These are phyloP conservation scores for Phytophthora macrochlamydospora DNA, from an alignment of 352 stramenopile genomes.

Conservation along the genomic window DNA sequence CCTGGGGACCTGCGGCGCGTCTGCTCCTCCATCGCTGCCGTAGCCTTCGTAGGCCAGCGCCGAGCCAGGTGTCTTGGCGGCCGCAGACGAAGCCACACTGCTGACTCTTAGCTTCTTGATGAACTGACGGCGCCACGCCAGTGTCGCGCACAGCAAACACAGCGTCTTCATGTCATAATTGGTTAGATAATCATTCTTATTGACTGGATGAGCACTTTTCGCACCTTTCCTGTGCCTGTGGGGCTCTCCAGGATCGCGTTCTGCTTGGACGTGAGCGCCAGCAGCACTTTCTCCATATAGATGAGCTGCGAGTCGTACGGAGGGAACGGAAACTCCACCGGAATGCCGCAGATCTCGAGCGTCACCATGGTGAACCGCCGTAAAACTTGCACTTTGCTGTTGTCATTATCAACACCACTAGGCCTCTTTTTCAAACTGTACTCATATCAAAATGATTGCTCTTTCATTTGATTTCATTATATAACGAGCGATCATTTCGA, in stretches of 20 bases:
- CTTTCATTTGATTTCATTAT: background rate
- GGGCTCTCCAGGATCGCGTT: slow-evolving; percentile 98
- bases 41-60: slow-evolving; percentile 66
- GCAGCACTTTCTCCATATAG: slow-evolving; percentile 97
- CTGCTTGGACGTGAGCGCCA: slow-evolving; percentile 88
- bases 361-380: slow-evolving; percentile 50
- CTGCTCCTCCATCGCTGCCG: slow-evolving; percentile 37
- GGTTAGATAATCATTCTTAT: background rate
- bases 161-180: slow-evolving; percentile 78
- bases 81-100: background rate
- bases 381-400: slow-evolving; percentile 1
- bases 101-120: slow-evolving; percentile 51
- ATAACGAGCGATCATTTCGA: too few relatives aligned
- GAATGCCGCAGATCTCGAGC: slow-evolving; percentile 87
- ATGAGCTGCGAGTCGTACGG: slow-evolving; percentile 97
- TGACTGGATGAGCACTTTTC: background rate
- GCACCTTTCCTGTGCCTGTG: slow-evolving; percentile 97
- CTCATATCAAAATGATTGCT: too few relatives aligned
- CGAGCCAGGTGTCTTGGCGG: slow-evolving; percentile 7
- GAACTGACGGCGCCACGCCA: slow-evolving; percentile 93
- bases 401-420: background rate
- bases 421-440: too few relatives aligned
- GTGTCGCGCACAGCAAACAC: slow-evolving; percentile 94
- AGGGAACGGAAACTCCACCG: slow-evolving; percentile 96
- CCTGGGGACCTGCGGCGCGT: slow-evolving; percentile 61